Conservation (phyloP, 2,329 filamentous ascomycete genomes). For the Arthrobotrys entomopaga region DNA sequence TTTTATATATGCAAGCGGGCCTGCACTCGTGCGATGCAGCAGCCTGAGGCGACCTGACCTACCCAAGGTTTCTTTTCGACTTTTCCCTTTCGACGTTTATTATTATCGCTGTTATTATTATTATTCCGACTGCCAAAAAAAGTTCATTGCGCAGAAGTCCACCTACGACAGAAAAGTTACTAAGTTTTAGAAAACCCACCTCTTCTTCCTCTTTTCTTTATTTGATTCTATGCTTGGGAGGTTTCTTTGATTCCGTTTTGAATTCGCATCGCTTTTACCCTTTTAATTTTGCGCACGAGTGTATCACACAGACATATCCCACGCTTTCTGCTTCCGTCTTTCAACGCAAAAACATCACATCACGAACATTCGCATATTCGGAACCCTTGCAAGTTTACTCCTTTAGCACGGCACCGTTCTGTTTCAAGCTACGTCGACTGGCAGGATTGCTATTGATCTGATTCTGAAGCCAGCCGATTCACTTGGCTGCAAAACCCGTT, state of each 20-base stretch:
- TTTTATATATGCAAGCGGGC: constrained; percentile 56
- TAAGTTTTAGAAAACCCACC: neutral
- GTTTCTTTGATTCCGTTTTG: constrained; percentile 33
- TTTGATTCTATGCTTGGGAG: constrained; percentile 30
- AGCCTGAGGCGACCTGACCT: constrained; percentile 48
- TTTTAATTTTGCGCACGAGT: neutral
- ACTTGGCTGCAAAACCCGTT: constrained; percentile 47
- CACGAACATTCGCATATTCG: constrained; percentile 15
- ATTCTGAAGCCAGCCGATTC: constrained; percentile 35
- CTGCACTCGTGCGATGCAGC: constrained; percentile 55
- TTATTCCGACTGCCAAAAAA: constrained; percentile 34
- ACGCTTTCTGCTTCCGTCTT: constrained; percentile 35
- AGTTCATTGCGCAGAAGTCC: constrained; percentile 24
- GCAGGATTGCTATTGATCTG: constrained; percentile 4
- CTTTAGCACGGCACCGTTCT: constrained; percentile 3
- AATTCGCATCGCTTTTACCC: neutral
- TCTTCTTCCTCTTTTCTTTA: constrained; percentile 8
- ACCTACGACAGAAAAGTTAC: constrained; percentile 12
- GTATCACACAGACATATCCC: constrained; percentile 11
- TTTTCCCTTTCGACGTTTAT: constrained; percentile 20
- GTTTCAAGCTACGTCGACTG: constrained; percentile 4
- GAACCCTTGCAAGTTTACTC: constrained; percentile 26
- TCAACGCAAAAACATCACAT: constrained; percentile 40
- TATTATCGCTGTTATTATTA: constrained; percentile 15
- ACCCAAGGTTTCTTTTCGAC: constrained; percentile 36